Conservation (phyloP, 2,329 filamentous ascomycete genomes). For the Didymellaceae sp. region DNA sequence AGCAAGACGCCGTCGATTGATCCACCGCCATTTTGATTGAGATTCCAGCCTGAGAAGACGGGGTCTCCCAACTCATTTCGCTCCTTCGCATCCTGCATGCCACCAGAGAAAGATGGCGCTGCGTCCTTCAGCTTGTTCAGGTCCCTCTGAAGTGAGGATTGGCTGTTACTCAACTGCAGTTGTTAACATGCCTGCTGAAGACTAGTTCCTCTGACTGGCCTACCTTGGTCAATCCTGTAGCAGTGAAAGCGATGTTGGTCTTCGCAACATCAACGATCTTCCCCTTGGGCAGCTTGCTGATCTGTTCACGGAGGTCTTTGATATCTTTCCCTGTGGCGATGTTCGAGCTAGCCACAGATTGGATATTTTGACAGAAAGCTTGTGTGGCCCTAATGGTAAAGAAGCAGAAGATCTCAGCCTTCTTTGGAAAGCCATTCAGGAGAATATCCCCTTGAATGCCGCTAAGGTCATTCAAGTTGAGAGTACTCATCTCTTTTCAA, state of each 20-base stretch:
- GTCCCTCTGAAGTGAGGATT: conserved; percentile 2
- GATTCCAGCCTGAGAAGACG: conserved; percentile 7
- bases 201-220: no score
- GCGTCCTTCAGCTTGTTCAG: neutral
- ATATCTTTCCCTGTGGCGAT: conserved; percentile 12
- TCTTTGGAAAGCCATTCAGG: conserved; percentile 15
- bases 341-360: conserved; percentile 11
- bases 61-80: conserved; percentile 8
- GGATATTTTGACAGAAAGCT: conserved; percentile 11
- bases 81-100: conserved; percentile 11
- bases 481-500: neutral
- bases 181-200: neutral
- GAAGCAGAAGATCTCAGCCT: conserved; percentile 16
- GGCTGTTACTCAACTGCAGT: conserved; percentile 5
- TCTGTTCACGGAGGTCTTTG: conserved; percentile 12
- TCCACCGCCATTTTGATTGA: conserved; percentile 15
- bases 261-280: conserved; percentile 12
- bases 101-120: conserved; percentile 8
- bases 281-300: conserved; percentile 7
- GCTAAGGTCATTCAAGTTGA: conserved; percentile 8
- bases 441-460: conserved; percentile 16
- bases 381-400: conserved; percentile 16
- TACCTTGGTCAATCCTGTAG: conserved; percentile 9
- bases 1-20: conserved; percentile 12
- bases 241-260: conserved; percentile 16